phyloP scores from a whole-genome alignment of 805 yeast species.

The Candida ovalis region DNA sequence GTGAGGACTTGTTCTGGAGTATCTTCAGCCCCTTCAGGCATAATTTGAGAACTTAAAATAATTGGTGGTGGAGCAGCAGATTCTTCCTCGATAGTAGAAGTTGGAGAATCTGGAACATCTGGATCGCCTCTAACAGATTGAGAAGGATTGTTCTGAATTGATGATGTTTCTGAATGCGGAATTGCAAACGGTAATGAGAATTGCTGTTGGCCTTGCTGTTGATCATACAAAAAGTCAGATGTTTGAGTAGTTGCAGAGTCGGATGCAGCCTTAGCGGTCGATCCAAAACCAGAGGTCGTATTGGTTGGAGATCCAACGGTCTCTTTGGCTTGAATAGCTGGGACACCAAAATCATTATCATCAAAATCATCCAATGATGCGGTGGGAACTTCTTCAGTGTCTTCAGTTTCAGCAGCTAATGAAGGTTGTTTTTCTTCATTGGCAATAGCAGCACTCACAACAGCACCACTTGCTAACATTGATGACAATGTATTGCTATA shows the following conservation, averaged over 20 bases:
- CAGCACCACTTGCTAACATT: slow-evolving; percentile 21
- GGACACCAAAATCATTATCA: slow-evolving; percentile 21
- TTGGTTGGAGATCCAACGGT: slow-evolving; percentile 20
- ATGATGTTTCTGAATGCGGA: slow-evolving; percentile 81
- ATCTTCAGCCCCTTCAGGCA: slow-evolving; percentile 27
- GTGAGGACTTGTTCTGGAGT: slow-evolving; percentile 8
- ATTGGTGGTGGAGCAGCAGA: slow-evolving; percentile 25
- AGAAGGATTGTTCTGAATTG: slow-evolving; percentile 90
- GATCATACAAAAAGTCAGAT: slow-evolving; percentile 41
- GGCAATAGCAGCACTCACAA: slow-evolving; percentile 10
- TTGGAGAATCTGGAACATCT: slow-evolving; percentile 39
- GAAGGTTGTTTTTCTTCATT: not conserved
- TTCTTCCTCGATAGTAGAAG: slow-evolving; percentile 31
- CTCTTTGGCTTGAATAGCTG: slow-evolving; percentile 14
- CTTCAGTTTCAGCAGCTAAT: not conserved
- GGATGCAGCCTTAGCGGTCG: slow-evolving; percentile 17
- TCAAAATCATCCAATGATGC: slow-evolving; percentile 30
- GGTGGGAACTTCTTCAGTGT: slow-evolving; percentile 30
- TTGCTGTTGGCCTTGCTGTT: slow-evolving; percentile 20
- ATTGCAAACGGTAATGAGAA: slow-evolving; percentile 43
- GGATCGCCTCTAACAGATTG: slow-evolving; percentile 81
- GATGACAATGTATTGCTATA: slow-evolving; percentile 28
- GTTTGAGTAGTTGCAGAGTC: slow-evolving; percentile 45
- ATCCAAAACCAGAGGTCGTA: slow-evolving; percentile 20
- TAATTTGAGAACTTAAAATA: slow-evolving; percentile 25